Percentiles rank a stretch among this genome's conserved stretches.
These are phyloP conservation scores for Podila verticillata DNA, from an alignment of 192 early-diverging fungal genomes.

Conservation along the genomic window DNA sequence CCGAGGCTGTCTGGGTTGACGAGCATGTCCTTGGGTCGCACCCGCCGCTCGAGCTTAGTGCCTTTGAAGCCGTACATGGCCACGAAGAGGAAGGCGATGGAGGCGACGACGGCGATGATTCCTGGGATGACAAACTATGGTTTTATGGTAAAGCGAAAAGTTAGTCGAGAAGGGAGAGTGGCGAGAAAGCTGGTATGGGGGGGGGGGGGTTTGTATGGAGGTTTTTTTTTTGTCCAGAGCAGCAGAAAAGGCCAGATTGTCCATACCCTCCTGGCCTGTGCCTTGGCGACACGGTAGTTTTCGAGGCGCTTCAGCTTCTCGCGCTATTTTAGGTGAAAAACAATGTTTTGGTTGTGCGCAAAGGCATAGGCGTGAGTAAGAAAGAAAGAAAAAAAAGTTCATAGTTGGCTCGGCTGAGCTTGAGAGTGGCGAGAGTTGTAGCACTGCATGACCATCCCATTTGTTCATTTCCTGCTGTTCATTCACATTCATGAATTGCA, in stretches of 20 bases:
- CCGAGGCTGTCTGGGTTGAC: not conserved
- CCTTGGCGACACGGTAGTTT: constrained; percentile 21
- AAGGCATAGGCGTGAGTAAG: not conserved
- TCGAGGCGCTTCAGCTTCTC: constrained; percentile 20
- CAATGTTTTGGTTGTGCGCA: no score
- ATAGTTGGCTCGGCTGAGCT: no score
- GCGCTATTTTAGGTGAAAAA: not conserved
- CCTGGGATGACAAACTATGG: constrained; percentile 19
- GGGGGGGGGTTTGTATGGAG: not conserved
- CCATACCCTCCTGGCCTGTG: constrained; percentile 22
- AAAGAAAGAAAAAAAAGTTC: not conserved
- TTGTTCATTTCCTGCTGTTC: not conserved
- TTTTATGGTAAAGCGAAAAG: no score
- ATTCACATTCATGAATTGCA: not conserved
- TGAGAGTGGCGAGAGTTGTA: no score
- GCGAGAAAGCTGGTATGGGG: not conserved
- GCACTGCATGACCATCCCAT: no score
- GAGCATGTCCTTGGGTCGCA: not conserved
- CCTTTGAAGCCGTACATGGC: constrained; percentile 15
- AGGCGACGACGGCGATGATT: not conserved
- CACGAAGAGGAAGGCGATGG: constrained; percentile 5
- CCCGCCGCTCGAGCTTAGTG: not conserved
- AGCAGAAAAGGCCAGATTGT: not conserved
- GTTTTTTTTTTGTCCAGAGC: not conserved
- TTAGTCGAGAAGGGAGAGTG: not conserved